Percentiles rank a stretch among this genome's conserved stretches.
phyloP scores from a whole-genome alignment of 805 yeast genomes.

The Groenewaldozyma tartarivorans region DNA sequence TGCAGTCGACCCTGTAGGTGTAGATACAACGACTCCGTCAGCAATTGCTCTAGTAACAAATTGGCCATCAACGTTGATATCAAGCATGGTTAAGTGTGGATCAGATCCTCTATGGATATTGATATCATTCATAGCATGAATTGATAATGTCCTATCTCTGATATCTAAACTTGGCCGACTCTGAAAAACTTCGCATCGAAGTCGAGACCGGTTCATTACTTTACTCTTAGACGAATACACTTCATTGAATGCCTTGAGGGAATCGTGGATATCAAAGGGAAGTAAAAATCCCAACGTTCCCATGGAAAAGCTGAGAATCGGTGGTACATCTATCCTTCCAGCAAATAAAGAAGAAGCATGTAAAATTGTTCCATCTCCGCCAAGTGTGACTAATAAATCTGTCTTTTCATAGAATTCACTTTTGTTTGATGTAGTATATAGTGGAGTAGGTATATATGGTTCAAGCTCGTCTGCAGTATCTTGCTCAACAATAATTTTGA shows the following conservation, averaged over 20 bases:
- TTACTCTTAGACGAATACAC: constrained; percentile 62
- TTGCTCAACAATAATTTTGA: constrained; percentile 68
- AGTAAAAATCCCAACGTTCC: constrained; percentile 86
- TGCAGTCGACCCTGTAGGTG: constrained; percentile 96
- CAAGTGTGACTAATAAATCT: constrained; percentile 75
- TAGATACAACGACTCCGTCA: constrained; percentile 76
- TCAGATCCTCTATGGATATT: constrained; percentile 80
- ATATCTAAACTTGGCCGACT: constrained; percentile 1
- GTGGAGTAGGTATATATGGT: constrained; percentile 11
- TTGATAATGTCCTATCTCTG: constrained; percentile 14
- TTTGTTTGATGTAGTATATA: constrained; percentile 10
- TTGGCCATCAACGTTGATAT: constrained; percentile 76
- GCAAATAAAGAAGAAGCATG: constrained; percentile 75
- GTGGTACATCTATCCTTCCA: constrained; percentile 54
- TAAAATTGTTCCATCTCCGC: constrained; percentile 94
- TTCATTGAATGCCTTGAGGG: constrained; percentile 47
- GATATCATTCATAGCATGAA: constrained; percentile 89
- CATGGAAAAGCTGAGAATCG: constrained; percentile 76
- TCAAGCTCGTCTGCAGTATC: constrained; percentile 65
- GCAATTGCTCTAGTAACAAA: constrained; percentile 84
- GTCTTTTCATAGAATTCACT: constrained; percentile 53
- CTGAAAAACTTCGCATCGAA: constrained; percentile 48
- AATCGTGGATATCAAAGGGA: constrained; percentile 71
- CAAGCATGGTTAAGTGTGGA: constrained; percentile 76
- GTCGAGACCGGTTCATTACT: constrained; percentile 66